phyloP scores from a whole-genome alignment of 192 early-diverging fungal genomes.

The Mortierella antarctica region DNA sequence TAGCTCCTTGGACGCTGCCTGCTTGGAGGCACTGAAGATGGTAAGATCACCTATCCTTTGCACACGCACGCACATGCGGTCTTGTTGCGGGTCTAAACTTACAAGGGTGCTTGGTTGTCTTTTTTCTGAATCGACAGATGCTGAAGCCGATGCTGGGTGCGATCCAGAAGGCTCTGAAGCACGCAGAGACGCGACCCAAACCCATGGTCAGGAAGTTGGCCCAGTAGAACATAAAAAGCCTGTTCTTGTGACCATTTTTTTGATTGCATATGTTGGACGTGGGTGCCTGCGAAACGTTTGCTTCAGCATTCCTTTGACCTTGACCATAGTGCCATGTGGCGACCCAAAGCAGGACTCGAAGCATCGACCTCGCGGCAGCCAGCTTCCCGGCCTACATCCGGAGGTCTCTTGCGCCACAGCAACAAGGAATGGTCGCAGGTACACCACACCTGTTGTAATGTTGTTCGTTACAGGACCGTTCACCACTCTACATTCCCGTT shows the following conservation, averaged over 20 bases:
- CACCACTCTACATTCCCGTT: no score
- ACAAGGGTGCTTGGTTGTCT: background rate
- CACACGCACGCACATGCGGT: background rate
- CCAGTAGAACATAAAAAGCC: background rate
- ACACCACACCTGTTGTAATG: no score
- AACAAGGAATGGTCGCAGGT: background rate
- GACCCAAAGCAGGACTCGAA: no score
- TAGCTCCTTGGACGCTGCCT: conserved; percentile 35
- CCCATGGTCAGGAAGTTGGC: conserved; percentile 7
- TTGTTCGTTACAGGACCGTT: no score
- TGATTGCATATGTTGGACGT: no score
- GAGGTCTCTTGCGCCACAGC: background rate
- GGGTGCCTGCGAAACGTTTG: no score
- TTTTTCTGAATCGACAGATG: conserved; percentile 35
- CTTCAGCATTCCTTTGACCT: no score
- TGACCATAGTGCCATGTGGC: no score
- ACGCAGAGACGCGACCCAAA: conserved; percentile 43
- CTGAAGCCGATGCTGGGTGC: conserved; percentile 53
- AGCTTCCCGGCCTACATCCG: no score
- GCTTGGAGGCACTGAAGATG: conserved; percentile 40
- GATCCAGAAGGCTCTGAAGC: conserved; percentile 58
- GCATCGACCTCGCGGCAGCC: no score
- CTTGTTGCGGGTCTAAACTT: background rate
- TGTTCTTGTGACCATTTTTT: no score
- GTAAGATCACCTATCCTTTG: conserved; percentile 3